Base-by-base conservation (phyloP, 2,329 filamentous ascomycete species). In the Cytospora schulzeri region DNA sequence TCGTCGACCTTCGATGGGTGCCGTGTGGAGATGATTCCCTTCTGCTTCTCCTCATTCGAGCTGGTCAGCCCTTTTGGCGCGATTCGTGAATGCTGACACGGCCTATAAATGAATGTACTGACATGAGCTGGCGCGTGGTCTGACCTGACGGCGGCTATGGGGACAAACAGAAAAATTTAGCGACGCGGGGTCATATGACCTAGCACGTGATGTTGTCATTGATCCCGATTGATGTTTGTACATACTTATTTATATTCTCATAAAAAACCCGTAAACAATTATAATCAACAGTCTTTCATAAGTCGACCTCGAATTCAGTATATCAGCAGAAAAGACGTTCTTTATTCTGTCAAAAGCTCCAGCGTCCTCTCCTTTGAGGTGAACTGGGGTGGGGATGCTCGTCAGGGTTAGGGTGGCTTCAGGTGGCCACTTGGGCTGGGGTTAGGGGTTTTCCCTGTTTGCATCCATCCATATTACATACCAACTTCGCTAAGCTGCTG, bases 151-250 rank as follows among this genome's bases (percentile, higher is more conserved):
- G 19, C 38, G 33, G 33, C 33, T 45, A 55, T 14, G 52, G 22
- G 4, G 33, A 35, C 33, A 14, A 50, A 17, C 31, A 56, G 48
- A 51, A 28, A n/a, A 56, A 29, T 38, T 48, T 15, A 24, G 38
- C 22, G 17, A 28, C 52, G 52, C 38, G 59, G 31, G 31, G 38
- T 56, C 60, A 56, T 22, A 19, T 62, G 60, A 62, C 28, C 4
- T 11, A 22, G 33, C 59, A 62, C 52, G 38, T 62, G 52, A 56
- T 48, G n/a, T 24, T 48, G n/a, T 2, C 9, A 48, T 4, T 19
- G n/a, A 48, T n/a, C 45, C 9, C 22, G n/a, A 45, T 7, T 2
- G 45, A 1, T 24, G 11, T 4, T 24, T 2, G 45, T 24, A 45
- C 17, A 48, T 2, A 12, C 3, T 9, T 22, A 48, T 5, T 45